Base-by-base conservation (phyloP, 116 monocot species). In the Trichopus zeylanicus region DNA sequence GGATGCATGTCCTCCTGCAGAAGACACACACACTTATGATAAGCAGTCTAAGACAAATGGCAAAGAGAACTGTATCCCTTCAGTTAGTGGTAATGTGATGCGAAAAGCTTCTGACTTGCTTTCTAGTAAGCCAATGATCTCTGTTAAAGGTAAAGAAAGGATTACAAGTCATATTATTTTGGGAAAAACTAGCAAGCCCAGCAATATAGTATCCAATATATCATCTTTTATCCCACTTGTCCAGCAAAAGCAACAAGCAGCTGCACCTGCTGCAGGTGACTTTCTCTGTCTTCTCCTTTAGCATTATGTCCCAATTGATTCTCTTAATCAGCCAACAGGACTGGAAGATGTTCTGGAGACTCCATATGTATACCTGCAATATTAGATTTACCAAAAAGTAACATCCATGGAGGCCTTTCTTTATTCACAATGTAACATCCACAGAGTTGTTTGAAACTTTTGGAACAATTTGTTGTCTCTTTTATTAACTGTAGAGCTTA, bases 171-270 rank as follows among this genome's bases (percentile, higher is more conserved):
- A 51, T 39, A 54, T 47, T 26, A 48, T 51, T 31, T 21, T 58
- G 19, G 39, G 18, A 23, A 84, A 75, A 74, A 69, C 56, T 3
- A 54, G 46, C 21, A 95, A 72, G 52, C 52, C 74, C 26, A 70
- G 26, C 31, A 95, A 95, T 65, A 84, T 90, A 48, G 68, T 90
- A 12, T 69, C 87, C 31, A 77, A 76, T 34, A 61, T 87, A 29
- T 63, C 81, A 26, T 95, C 95, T 23, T 95, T 95, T 67, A 68
- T 86, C 28, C 95, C 90, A 53, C 62, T 79, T 42, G 79, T 95
- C 37, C 76, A 56, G 58, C 71, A 86, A 56, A 89, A 81, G 65
- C 83, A 89, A 58, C 78, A 73, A 63, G 73, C 81, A 57, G 64
- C 54, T 75, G 75, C 64, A 61, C 67, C 65, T 33, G 58, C 63